Conservation (phyloP, 2,329 filamentous ascomycete species). For the Colletotrichum spaethianum region DNA sequence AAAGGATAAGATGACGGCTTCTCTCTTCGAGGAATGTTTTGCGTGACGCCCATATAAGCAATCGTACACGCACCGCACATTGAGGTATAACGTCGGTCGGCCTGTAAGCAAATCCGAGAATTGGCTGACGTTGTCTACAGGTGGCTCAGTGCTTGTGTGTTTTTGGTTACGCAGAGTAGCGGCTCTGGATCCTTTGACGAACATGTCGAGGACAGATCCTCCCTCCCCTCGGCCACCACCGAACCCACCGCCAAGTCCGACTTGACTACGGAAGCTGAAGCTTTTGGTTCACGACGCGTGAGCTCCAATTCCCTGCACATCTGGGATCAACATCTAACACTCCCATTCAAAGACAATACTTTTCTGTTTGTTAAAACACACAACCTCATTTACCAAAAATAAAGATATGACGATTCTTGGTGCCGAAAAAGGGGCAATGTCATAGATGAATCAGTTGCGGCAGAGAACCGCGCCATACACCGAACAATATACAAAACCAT, state of each 20-base stretch:
- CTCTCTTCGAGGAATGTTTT: too few species aligned
- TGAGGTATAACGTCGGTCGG: background rate
- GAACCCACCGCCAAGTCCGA: slow-evolving; percentile 55
- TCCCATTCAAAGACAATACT: background rate
- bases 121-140: background rate
- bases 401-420: too few species aligned
- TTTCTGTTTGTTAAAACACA: background rate
- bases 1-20: background rate
- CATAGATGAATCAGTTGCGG: background rate
- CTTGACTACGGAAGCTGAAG: background rate
- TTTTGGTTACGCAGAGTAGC: background rate
- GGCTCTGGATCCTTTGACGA: background rate
- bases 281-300: background rate
- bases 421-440: background rate
- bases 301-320: background rate
- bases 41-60: background rate
- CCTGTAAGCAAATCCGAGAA: background rate
- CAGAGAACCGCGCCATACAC: background rate
- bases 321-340: background rate
- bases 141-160: too few species aligned
- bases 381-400: too few species aligned
- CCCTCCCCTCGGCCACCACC: slow-evolving; percentile 54
- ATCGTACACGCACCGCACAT: background rate
- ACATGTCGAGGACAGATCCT: slow-evolving; percentile 54
- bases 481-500: background rate